phyloP scores from a whole-genome alignment of 345 rosid genomes.

The Hypericum perforatum region DNA sequence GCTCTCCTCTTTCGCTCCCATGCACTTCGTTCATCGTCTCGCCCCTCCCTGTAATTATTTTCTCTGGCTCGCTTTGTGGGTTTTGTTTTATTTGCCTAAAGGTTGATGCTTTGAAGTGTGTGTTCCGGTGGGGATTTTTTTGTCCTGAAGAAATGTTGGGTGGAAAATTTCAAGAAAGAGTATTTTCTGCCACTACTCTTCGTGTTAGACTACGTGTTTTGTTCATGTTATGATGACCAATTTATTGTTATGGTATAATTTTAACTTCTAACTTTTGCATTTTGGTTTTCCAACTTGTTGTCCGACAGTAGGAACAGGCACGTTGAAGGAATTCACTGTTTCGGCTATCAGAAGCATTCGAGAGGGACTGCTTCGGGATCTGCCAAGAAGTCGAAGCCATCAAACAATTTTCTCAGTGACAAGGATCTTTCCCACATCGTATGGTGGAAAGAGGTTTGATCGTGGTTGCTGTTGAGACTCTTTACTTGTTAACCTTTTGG shows the following conservation, averaged over 20 bases:
- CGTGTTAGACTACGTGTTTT: no score
- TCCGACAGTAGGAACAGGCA: conserved; percentile 25
- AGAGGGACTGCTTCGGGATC: conserved; percentile 36
- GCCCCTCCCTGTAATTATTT: conserved; percentile 35
- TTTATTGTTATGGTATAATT: no score
- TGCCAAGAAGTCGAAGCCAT: conserved; percentile 41
- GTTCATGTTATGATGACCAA: no score
- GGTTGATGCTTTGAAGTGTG: not conserved
- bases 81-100: not conserved
- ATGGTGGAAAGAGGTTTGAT: conserved; percentile 87
- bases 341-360: conserved; percentile 35
- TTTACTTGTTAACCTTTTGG: no score
- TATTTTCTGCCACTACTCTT: no score
- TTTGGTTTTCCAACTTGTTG: not conserved
- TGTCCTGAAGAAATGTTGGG: not conserved
- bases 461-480: conserved; percentile 4
- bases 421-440: conserved; percentile 60
- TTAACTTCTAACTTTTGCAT: no score
- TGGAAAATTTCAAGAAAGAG: no score
- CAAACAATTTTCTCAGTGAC: conserved; percentile 35
- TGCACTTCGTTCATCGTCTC: conserved; percentile 25
- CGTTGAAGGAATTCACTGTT: conserved; percentile 30
- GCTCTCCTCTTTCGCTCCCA: conserved; percentile 41
- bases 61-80: not conserved
- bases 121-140: not conserved